A percentile compares a stretch with the other conserved stretches of the same genome.
These are phyloP conservation scores for Chytridium lagenaria DNA, from an alignment of 371 early-diverging fungal species.

Conservation along the genomic window DNA sequence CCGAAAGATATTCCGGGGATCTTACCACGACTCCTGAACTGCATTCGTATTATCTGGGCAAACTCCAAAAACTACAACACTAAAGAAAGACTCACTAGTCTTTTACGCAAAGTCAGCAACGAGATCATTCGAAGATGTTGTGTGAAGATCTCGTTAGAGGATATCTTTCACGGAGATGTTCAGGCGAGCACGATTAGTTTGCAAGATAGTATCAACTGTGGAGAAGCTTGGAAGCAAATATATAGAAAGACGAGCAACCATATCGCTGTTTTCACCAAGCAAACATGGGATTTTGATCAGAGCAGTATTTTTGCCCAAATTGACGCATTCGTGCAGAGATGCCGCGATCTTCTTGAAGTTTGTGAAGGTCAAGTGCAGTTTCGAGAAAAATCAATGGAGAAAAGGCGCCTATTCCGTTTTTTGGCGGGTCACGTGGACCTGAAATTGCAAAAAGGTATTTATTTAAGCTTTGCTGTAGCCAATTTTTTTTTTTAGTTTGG, in stretches of 20 bases:
- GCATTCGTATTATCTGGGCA: slow-evolving; percentile 62
- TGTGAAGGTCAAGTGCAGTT: slow-evolving; percentile 70
- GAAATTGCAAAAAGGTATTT: slow-evolving; percentile 59
- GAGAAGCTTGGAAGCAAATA: slow-evolving; percentile 62
- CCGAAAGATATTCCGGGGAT: slow-evolving; percentile 52
- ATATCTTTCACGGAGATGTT: slow-evolving; percentile 64
- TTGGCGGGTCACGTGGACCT: slow-evolving; percentile 60
- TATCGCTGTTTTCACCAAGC: slow-evolving; percentile 41
- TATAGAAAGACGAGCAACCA: slow-evolving; percentile 53
- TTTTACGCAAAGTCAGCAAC: slow-evolving; percentile 61
- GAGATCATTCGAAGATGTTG: slow-evolving; percentile 65
- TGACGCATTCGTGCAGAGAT: slow-evolving; percentile 66
- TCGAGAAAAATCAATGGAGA: slow-evolving; percentile 57
- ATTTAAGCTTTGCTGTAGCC: background rate
- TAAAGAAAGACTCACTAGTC: slow-evolving; percentile 58
- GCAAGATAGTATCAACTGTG: slow-evolving; percentile 61
- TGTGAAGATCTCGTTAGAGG: slow-evolving; percentile 60
- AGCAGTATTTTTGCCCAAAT: slow-evolving; percentile 67
- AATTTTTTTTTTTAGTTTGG: slow-evolving; percentile 42
- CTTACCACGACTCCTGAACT: slow-evolving; percentile 55
- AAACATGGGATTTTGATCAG: slow-evolving; percentile 63
- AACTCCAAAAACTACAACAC: slow-evolving; percentile 65
- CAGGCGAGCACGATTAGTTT: slow-evolving; percentile 53
- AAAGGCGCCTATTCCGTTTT: slow-evolving; percentile 60
- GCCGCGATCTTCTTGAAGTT: slow-evolving; percentile 61